Conservation (phyloP, 106 monocot species). For the Dendrobium officinale region DNA sequence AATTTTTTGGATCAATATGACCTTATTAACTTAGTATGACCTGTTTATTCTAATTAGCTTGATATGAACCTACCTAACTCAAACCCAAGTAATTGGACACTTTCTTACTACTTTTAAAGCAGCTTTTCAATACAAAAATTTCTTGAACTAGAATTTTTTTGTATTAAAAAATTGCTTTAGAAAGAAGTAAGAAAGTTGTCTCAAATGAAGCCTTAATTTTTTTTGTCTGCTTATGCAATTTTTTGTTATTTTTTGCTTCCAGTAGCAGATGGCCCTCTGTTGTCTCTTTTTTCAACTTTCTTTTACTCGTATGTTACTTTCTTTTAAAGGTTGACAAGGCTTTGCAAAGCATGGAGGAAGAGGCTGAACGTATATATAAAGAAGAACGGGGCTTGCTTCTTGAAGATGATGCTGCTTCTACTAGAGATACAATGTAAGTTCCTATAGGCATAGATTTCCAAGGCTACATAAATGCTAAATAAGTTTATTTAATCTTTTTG, state of each 20-base stretch:
- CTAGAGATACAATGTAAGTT: conserved; percentile 81
- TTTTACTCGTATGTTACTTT: background rate
- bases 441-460: background rate
- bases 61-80: too few relatives aligned
- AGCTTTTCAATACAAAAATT: too few relatives aligned
- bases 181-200: too few relatives aligned
- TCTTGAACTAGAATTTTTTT: too few relatives aligned
- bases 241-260: background rate
- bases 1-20: too few relatives aligned
- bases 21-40: too few relatives aligned
- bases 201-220: background rate
- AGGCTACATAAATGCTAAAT: background rate
- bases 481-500: background rate
- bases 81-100: too few relatives aligned
- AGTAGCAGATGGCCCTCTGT: background rate
- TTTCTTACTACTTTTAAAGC: too few relatives aligned
- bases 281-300: background rate
- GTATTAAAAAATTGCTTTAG: too few relatives aligned
- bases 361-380: conserved; percentile 77
- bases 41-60: too few relatives aligned
- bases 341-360: conserved; percentile 84
- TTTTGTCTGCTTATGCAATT: background rate
- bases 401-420: conserved; percentile 71
- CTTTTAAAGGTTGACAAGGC: conserved; percentile 77
- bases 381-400: conserved; percentile 73